A percentile compares a stretch with the other conserved stretches of the same genome.
Evolutionary conservation across 2,329 filamentous ascomycete species (phyloP).

Genomic region (Cordyceps cateniannulata): DNA sequence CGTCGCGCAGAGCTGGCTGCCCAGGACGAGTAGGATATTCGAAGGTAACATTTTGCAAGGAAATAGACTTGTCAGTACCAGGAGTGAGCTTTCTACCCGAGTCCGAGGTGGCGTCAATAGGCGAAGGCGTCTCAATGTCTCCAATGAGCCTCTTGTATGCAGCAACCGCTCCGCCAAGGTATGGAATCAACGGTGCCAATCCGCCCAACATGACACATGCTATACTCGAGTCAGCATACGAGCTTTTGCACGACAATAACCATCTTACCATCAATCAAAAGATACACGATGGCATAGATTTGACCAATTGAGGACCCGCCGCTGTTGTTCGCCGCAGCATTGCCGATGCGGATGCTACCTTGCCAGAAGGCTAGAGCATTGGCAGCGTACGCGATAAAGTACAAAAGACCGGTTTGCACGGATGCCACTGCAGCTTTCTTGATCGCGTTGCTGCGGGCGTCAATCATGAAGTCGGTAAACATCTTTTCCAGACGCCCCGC

Average conservation of each 20-base stretch:
- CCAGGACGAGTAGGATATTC: conserved; percentile 29
- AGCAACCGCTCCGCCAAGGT: conserved; percentile 46
- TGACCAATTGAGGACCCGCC: conserved; percentile 35
- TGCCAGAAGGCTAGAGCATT: conserved; percentile 62
- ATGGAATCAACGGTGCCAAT: conserved; percentile 51
- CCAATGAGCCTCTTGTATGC: conserved; percentile 46
- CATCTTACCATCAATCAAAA: conserved; percentile 39
- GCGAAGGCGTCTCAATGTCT: conserved; percentile 42
- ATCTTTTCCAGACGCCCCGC: conserved; percentile 44
- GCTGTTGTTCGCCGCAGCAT: conserved; percentile 21
- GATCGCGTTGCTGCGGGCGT: conserved; percentile 40
- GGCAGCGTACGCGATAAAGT: conserved; percentile 58
- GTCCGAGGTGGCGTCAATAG: conserved; percentile 30
- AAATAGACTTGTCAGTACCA: conserved; percentile 21
- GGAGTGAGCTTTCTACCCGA: conserved; percentile 31
- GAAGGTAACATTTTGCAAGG: conserved; percentile 29
- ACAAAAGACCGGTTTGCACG: conserved; percentile 51
- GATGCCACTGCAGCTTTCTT: conserved; percentile 51
- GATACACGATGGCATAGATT: conserved; percentile 48
- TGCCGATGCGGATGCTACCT: conserved; percentile 38
- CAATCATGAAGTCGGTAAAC: conserved; percentile 34
- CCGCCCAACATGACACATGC: conserved; percentile 53
- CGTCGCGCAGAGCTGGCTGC: conserved; percentile 27
- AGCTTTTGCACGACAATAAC: background rate
- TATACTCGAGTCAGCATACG: conserved; percentile 14